phyloP scores from a whole-genome alignment of 768 basidiomycete genomes.

The Kwoniella europaea region DNA sequence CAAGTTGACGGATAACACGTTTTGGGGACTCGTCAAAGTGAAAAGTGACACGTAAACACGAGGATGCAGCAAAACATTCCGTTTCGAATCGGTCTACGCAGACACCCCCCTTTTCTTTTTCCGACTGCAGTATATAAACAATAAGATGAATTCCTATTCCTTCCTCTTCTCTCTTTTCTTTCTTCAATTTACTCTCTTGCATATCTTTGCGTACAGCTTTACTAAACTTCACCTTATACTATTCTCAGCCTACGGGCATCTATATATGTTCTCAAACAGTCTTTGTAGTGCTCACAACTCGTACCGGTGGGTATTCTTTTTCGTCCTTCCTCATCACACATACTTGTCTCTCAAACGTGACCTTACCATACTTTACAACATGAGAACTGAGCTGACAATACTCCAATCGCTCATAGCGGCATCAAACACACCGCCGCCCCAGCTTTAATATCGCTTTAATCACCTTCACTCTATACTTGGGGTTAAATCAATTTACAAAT shows the following conservation, averaged over 20 bases:
- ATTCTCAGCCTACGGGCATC: constrained; percentile 21
- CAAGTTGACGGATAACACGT: neutral
- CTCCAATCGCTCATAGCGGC: constrained; percentile 64
- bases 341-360: neutral
- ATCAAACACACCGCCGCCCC: constrained; percentile 75
- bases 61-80: neutral
- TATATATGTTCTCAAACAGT: constrained; percentile 94
- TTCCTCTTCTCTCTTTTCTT: constrained; percentile 14
- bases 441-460: constrained; percentile 64
- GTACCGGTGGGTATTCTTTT: constrained; percentile 46
- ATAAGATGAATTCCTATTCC: neutral
- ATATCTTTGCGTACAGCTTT: neutral
- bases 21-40: neutral
- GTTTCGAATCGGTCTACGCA: neutral
- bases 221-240: neutral
- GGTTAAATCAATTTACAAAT: constrained; percentile 32
- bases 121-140: neutral
- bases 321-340: neutral
- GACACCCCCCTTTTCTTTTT: neutral
- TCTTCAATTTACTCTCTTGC: constrained; percentile 3
- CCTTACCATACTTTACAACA: neutral
- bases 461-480: constrained; percentile 33
- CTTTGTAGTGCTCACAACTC: constrained; percentile 86
- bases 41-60: neutral
- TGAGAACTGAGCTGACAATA: constrained; percentile 6